Base-by-base conservation (phyloP, 1,284 basidiomycete species). In the Ganoderma lucidum region DNA sequence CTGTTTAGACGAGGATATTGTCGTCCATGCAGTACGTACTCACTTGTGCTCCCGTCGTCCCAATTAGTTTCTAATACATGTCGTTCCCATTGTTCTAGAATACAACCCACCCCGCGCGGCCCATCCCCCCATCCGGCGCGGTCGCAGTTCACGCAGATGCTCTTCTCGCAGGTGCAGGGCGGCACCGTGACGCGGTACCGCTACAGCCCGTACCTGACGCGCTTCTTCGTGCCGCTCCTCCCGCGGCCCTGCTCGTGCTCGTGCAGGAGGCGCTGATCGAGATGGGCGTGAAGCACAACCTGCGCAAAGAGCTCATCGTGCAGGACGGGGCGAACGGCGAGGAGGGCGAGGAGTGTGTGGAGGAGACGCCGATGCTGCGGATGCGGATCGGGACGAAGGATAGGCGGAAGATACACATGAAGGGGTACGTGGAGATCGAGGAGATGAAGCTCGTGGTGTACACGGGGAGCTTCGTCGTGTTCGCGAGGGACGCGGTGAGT, bases 161-260 rank as follows among this genome's bases (percentile, higher is more conserved):
- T 48, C 64, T 62, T 53, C 60, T 48, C 92, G 0, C 93, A 94
- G 84, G 93, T 92, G 0, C 92, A 93, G 80, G 80, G 81, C 1
- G 93, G 93, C 4, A 81, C 79, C 23, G 23, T 23, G 23, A 10
- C 8, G 30, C 85, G 89, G 8, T 93, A 93, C 75, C 85, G 89
- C 9, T 93, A 93, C 75, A 89, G 84, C 0, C 90, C 91, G 0
- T 85, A 89, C 66, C 84, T 94, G n/a, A 94, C 93, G 2, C 88
- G 93, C 0, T 94, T 94, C 82, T 94, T 93, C 76, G 86, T 89
- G 0, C 79, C 84, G 2, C 76, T 91, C 3, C 82, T 83, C 1
- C 91, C 91, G 0, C 78, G 80, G 0, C 79, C 85, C 80, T 93
- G 44, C 77, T 89, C 51, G 74, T 80, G 1, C 81, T 89, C 66